These are phyloP conservation scores for Fonsecaea monophora DNA, from an alignment of 2,329 filamentous ascomycete species.

Conservation along the genomic window DNA sequence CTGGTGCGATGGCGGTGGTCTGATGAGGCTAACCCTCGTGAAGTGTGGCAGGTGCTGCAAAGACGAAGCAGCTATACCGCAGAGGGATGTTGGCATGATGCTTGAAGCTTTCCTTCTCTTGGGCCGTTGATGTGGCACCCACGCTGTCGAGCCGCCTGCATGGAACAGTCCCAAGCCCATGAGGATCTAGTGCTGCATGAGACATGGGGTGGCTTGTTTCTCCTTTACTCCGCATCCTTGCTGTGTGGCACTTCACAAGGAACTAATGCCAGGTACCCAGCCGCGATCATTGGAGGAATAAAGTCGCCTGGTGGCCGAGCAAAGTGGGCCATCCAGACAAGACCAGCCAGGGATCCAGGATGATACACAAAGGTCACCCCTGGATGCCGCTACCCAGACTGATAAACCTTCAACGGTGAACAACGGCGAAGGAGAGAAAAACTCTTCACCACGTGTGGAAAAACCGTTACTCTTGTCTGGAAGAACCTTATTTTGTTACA, in stretches of 20 bases:
- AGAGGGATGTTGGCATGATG: not conserved
- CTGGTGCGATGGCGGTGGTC: not conserved
- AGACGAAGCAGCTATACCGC: not conserved
- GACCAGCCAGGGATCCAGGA: slow-evolving; percentile 6
- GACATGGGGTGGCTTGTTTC: slow-evolving; percentile 29
- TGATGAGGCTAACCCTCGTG: not conserved
- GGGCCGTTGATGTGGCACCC: slow-evolving; percentile 10
- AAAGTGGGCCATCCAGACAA: not conserved
- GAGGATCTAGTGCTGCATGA: slow-evolving; percentile 6
- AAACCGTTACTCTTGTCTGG: not conserved
- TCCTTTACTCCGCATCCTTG: slow-evolving; percentile 11
- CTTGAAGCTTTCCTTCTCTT: not conserved
- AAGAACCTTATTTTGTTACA: not conserved
- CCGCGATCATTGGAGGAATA: slow-evolving; percentile 6
- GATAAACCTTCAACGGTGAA: not conserved
- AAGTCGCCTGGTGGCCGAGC: not conserved
- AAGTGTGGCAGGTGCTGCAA: not conserved
- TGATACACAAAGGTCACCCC: not conserved
- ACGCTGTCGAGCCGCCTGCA: slow-evolving; percentile 12
- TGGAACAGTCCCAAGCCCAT: not conserved
- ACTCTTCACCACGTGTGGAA: slow-evolving; percentile 2
- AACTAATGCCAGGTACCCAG: slow-evolving; percentile 17
- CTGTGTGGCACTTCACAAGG: not conserved
- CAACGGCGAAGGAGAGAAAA: not conserved
- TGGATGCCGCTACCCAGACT: not conserved